phyloP scores from a whole-genome alignment of 106 monocot genomes.

The Agapanthus africanus region DNA sequence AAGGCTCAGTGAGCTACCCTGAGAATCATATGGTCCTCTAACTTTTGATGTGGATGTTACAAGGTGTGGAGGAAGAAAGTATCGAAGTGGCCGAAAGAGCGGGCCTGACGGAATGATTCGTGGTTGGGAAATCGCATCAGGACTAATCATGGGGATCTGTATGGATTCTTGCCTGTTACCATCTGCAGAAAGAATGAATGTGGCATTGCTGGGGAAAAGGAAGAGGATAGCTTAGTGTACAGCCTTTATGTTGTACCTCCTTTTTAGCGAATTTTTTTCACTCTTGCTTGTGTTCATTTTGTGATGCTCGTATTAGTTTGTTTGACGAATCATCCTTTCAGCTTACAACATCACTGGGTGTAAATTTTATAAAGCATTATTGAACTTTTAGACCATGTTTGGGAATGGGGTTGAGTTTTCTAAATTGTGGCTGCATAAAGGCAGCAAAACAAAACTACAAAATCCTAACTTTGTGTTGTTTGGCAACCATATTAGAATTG shows the following conservation, averaged over 20 bases:
- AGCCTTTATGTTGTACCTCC: neutral
- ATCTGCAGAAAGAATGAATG: neutral
- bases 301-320: no score
- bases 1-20: neutral
- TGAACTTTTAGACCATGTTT: no score
- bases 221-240: neutral
- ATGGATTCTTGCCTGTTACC: neutral
- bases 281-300: no score
- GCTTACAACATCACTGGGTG: no score
- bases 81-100: neutral
- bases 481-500: no score
- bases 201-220: neutral
- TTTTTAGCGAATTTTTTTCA: neutral
- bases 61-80: neutral
- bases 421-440: no score
- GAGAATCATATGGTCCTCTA: neutral
- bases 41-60: neutral
- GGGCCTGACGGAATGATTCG: neutral
- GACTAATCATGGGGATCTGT: neutral
- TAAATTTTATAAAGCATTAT: no score
- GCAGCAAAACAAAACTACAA: no score
- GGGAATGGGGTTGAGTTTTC: no score
- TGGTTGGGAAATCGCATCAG: neutral
- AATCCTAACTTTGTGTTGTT: no score
- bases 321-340: no score